Evolutionary conservation across 2,329 filamentous ascomycete genomes (phyloP), one percentile per base, ranked within the genome.

Genomic region (Arthroderma sp.): DNA sequence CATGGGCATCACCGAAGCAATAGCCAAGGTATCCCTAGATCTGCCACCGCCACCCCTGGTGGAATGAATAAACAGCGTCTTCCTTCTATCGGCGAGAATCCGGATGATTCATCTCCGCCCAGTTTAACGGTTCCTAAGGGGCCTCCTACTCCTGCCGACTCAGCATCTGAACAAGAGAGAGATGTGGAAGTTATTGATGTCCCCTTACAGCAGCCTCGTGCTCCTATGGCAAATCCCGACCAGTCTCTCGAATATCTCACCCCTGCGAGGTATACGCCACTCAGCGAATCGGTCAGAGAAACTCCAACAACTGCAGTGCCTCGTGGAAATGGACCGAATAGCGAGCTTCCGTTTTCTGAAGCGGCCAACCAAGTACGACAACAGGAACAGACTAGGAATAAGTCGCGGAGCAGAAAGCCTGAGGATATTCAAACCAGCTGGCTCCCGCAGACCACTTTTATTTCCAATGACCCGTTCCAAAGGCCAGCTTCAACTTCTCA

Each of bases 401-500:
- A 81, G 8, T 86, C 86, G 5, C 77, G 83, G 10, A 83, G 83
- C 54, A 78, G 86, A 22, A 94, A 89, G 50, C 86, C 86, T 1
- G 74, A 79, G 43, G 83, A 83, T 11, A 68, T 95, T 27, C 77
- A 82, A 41, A 72, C 87, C 28, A 73, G 79, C 36, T 68, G 71
- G 57, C 63, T 69, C 36, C 68, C 75, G 2, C 11, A 15, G 6
- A 28, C 29, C 29, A 31, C 32, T 15, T 31, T 32, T 4, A 32
- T 33, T 10, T 28, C 11, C 3, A 33, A 36, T 31, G 44, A 45
- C 36, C 41, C 7, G 33, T 47, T 11, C 44, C 34, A 29, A 22
- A 27, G 31, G 33, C 43, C 40, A 22, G 37, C 37, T 6, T 29
- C 42, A 5, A 39, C 41, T 5, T 42, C 38, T 27, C 34, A 36